These are phyloP conservation scores for Rhizopus sp. DNA, from an alignment of 371 early-diverging fungal genomes.

Conservation along the genomic window DNA sequence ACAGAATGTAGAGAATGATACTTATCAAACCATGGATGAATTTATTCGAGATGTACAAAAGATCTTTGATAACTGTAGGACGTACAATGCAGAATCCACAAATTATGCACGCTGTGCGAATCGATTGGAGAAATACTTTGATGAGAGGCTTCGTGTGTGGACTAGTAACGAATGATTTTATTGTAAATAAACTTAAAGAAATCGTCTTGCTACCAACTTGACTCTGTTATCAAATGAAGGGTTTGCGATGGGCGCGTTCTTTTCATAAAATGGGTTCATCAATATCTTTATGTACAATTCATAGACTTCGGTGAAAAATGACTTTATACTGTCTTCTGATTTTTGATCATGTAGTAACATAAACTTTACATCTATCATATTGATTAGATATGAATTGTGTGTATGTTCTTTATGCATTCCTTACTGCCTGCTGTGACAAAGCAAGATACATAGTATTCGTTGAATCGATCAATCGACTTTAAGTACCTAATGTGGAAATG, in stretches of 20 bases:
- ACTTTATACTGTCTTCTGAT: slow-evolving; percentile 85
- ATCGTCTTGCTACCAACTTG: slow-evolving; percentile 73
- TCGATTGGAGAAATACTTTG: slow-evolving; percentile 53
- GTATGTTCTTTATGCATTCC: background rate
- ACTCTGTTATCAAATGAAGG: slow-evolving; percentile 83
- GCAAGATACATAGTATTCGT: slow-evolving; percentile 90
- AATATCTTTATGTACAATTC: slow-evolving; percentile 91
- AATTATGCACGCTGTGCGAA: slow-evolving; percentile 71
- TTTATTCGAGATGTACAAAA: slow-evolving; percentile 39
- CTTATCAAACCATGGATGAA: slow-evolving; percentile 44
- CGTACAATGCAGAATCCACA: slow-evolving; percentile 63
- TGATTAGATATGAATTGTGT: background rate
- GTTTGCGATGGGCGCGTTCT: slow-evolving; percentile 80
- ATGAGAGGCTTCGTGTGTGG: slow-evolving; percentile 42
- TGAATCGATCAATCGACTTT: slow-evolving; percentile 92
- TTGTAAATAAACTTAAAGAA: slow-evolving; percentile 54
- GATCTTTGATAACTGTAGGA: slow-evolving; percentile 51
- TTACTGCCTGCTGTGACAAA: slow-evolving; percentile 90
- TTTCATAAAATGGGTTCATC: slow-evolving; percentile 90
- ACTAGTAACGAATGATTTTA: slow-evolving; percentile 19
- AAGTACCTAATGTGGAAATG: slow-evolving; percentile 70
- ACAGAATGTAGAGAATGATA: slow-evolving; percentile 54
- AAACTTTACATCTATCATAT: slow-evolving; percentile 71
- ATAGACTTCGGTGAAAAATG: slow-evolving; percentile 89
- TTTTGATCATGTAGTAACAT: slow-evolving; percentile 91